Evolutionary conservation across 2,329 filamentous ascomycete genomes (phyloP).

Genomic region (Knoxdaviesia capensis): DNA sequence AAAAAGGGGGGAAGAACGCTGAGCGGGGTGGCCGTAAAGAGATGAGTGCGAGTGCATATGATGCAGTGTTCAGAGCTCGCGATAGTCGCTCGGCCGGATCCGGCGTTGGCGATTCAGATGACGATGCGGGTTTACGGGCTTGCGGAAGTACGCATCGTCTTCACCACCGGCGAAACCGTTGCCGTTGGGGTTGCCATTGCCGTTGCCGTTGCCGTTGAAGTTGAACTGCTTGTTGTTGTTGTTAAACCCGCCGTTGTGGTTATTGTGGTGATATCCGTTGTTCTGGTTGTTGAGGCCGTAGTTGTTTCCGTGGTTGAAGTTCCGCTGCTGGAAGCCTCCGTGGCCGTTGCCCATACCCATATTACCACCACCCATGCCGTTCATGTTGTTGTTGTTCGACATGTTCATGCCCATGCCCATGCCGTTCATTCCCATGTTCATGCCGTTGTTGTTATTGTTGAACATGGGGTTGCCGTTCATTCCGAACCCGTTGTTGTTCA

Average conservation of each 20-base stretch:
- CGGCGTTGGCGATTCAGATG: slow-evolving; percentile 66
- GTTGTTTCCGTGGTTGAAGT: background rate
- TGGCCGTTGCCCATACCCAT: slow-evolving; percentile 10
- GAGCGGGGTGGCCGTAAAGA: too few species aligned
- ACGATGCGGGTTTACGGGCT: slow-evolving; percentile 85
- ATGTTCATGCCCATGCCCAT: slow-evolving; percentile 12
- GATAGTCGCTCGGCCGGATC: slow-evolving; percentile 75
- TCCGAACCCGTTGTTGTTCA: background rate
- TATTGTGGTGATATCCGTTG: slow-evolving; percentile 3
- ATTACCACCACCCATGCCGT: slow-evolving; percentile 9
- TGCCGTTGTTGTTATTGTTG: background rate
- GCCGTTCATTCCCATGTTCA: slow-evolving; percentile 9
- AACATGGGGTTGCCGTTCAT: slow-evolving; percentile 1
- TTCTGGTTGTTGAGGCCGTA: slow-evolving; percentile 4
- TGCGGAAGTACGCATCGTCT: slow-evolving; percentile 84
- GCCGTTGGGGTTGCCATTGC: slow-evolving; percentile 5
- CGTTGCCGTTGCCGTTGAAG: slow-evolving; percentile 10
- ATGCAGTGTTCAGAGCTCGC: slow-evolving; percentile 40
- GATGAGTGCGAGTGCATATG: too few species aligned
- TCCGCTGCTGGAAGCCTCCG: slow-evolving; percentile 5
- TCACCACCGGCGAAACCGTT: slow-evolving; percentile 33
- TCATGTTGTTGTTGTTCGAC: slow-evolving; percentile 8
- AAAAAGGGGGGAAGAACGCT: background rate
- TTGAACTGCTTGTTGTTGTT: slow-evolving; percentile 11
- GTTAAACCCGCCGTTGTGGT: slow-evolving; percentile 11